Conservation (phyloP, 2,329 filamentous ascomycete genomes). For the Pyrenochaeta sp. region DNA sequence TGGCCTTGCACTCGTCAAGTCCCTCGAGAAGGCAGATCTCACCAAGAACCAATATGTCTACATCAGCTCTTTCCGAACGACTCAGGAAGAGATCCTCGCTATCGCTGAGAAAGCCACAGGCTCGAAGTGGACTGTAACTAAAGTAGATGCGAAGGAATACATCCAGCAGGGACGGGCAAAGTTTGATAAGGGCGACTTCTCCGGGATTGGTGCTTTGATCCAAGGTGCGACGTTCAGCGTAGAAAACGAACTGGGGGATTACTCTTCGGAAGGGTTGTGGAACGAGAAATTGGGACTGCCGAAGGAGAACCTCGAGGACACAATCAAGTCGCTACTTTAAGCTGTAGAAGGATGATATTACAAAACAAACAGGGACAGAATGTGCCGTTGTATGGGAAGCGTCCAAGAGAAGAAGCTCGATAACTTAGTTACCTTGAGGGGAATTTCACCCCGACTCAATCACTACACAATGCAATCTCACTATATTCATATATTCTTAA, state of each 20-base stretch:
- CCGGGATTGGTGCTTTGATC: conserved; percentile 32
- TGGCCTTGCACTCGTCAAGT: conserved; percentile 60
- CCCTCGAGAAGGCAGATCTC: conserved; percentile 59
- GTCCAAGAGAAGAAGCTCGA: too few species aligned
- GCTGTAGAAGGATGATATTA: conserved; percentile 1
- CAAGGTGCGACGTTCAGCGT: conserved; percentile 25
- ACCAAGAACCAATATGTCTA: conserved; percentile 68
- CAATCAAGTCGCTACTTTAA: conserved; percentile 43
- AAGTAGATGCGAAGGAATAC: conserved; percentile 44
- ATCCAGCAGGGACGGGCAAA: conserved; percentile 44
- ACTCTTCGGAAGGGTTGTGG: conserved; percentile 37
- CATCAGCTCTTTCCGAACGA: conserved; percentile 65
- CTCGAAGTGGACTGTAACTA: conserved; percentile 60
- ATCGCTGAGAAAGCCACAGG: conserved; percentile 63
- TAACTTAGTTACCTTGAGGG: too few species aligned
- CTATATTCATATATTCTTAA: too few species aligned
- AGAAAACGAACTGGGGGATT: conserved; percentile 32
- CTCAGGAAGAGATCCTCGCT: conserved; percentile 66
- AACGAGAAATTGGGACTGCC: conserved; percentile 54
- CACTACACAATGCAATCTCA: too few species aligned
- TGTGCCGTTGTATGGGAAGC: too few species aligned
- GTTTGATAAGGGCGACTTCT: conserved; percentile 48
- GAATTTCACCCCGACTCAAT: too few species aligned
- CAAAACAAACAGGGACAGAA: background rate
- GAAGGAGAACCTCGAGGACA: conserved; percentile 51